phyloP scores from a whole-genome alignment of 129 eudicot genomes.

The Flaveria trinervia region DNA sequence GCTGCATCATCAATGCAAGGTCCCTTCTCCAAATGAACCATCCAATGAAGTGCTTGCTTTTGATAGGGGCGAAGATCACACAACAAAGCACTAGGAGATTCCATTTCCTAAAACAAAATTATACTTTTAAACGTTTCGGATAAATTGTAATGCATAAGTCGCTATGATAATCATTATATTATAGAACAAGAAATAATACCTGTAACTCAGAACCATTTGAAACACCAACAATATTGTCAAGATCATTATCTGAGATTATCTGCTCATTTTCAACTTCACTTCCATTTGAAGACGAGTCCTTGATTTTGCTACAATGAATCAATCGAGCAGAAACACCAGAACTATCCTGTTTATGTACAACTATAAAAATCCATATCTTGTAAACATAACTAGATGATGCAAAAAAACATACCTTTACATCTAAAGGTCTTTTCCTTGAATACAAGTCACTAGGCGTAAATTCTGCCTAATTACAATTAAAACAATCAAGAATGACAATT shows the following conservation, averaged over 20 bases:
- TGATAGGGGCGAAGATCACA: constrained; percentile 96
- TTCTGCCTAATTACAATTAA: constrained; percentile 59
- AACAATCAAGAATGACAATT: constrained; percentile 16
- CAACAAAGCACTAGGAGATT: constrained; percentile 65
- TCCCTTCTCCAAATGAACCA: constrained; percentile 88
- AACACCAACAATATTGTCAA: constrained; percentile 86
- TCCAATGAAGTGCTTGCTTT: constrained; percentile 96
- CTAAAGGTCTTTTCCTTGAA: constrained; percentile 73
- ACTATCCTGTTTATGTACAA: constrained; percentile 55
- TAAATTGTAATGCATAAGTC: background rate
- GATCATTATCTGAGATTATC: constrained; percentile 75
- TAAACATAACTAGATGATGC: background rate
- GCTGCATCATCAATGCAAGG: constrained; percentile 73
- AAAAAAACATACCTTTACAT: constrained; percentile 45
- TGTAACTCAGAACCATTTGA: constrained; percentile 79
- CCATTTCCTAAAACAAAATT: constrained; percentile 76
- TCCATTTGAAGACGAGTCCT: constrained; percentile 50
- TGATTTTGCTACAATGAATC: constrained; percentile 45
- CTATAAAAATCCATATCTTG: constrained; percentile 6
- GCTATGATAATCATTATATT: background rate
- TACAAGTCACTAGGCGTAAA: constrained; percentile 77
- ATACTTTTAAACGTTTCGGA: background rate
- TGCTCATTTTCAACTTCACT: constrained; percentile 64
- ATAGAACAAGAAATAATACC: constrained; percentile 42
- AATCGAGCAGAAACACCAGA: constrained; percentile 53